Evolutionary conservation across 306 rosid genomes (phyloP), one percentile per base, ranked within the genome.

Genomic region (Gastrolobium bilobum): DNA sequence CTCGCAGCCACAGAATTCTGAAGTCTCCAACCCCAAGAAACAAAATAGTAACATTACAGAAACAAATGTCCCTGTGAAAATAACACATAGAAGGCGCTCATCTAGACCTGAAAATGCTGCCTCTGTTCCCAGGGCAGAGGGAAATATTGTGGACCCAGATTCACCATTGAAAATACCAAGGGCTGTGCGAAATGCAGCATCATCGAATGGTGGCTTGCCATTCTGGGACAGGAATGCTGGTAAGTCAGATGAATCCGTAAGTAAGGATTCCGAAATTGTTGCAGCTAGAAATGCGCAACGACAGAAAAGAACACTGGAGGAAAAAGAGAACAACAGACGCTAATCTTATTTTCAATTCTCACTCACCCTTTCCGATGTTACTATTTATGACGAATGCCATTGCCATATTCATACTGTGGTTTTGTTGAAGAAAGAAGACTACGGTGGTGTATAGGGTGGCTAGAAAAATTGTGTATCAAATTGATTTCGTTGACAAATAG

Each of bases 291-390:
- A 87, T 34, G 87, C 89, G 11, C 59, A 44, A 9, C 75, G 82
- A 83, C 85, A 68, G 20, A 89, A 70, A 53, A 85, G 79, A 74
- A 33, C 86, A 78, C 56, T 81, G 29, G 93, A 89, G 50, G 97
- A 94, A 85, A 94, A 94, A 86, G 97, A 94, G 88, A 92, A 94
- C 82, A 70, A 77, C 66, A 87, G 90, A 79, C 91, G 79, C 42
- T 91, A 61, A 82, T 48, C 57, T 70, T 46, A 15, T 33, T 7
- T 13, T 26, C 14, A 5, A 30, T 62, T 47, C 46, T 66, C 52
- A 56, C 46, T 66, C 52, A 56, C 35, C 52, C 39, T 39, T 69
- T 63, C 4, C 31, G 37, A 44, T 60, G 34, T 72, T 29, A 35
- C n/a, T n/a, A n/a, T n/a, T n/a, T n/a, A n/a, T n/a, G n/a, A 30